phyloP scores from a whole-genome alignment of 306 rosid genomes.

The Cyclanthera cordifolia region DNA sequence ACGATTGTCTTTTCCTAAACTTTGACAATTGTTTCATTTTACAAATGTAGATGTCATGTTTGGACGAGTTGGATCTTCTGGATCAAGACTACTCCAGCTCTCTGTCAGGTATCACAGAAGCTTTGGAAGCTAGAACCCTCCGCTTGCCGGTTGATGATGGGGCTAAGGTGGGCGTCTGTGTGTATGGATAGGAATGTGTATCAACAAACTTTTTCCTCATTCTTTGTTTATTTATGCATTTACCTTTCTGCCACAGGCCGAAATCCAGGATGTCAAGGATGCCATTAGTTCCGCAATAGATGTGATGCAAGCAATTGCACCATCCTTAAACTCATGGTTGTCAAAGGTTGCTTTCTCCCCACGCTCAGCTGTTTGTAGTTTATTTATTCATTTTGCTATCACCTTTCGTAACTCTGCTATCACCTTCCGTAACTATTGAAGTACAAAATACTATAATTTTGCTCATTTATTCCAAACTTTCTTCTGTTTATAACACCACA shows the following conservation, averaged over 20 bases:
- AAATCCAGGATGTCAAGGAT: slow-evolving; percentile 60
- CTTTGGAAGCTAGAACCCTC: slow-evolving; percentile 83
- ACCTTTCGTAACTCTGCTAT: too few relatives aligned
- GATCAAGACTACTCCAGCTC: slow-evolving; percentile 67
- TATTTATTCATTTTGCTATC: neutral
- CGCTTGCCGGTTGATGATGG: slow-evolving; percentile 88
- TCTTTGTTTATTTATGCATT: neutral
- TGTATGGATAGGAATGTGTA: slow-evolving; percentile 21
- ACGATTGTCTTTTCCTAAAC: too few relatives aligned
- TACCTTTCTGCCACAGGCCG: slow-evolving; percentile 41
- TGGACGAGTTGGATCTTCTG: slow-evolving; percentile 74
- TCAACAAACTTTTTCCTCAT: neutral
- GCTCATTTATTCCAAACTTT: neutral
- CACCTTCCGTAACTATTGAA: too few relatives aligned
- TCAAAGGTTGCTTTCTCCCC: slow-evolving; percentile 44
- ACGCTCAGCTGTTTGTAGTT: neutral
- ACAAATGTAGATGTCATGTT: slow-evolving; percentile 45
- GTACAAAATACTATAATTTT: too few relatives aligned
- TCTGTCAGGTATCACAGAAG: slow-evolving; percentile 74
- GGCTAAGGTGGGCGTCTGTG: slow-evolving; percentile 40
- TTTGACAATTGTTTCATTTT: slow-evolving; percentile 12
- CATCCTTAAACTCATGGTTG: slow-evolving; percentile 54
- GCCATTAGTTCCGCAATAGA: slow-evolving; percentile 87
- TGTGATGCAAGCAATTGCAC: slow-evolving; percentile 87
- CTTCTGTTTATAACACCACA: neutral